Evolutionary conservation across 768 basidiomycete species (phyloP).

Genomic region (Melanogaster broomeanus): DNA sequence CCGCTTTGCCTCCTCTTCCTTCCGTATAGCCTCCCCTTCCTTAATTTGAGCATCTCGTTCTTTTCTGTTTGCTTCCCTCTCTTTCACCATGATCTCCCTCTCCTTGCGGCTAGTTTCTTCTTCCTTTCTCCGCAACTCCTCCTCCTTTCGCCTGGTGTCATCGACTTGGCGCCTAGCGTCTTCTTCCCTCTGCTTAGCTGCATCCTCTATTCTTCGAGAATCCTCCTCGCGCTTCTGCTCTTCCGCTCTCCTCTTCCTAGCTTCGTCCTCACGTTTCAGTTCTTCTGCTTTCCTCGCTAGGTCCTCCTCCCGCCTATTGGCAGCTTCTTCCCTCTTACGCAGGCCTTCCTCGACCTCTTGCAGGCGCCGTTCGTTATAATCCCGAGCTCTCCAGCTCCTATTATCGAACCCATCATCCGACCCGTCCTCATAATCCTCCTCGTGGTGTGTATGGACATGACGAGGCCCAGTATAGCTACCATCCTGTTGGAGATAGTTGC

Average conservation of each 20-base stretch:
- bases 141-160: slow-evolving; percentile 18
- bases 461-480: slow-evolving; percentile 10
- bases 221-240: slow-evolving; percentile 33
- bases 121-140: slow-evolving; percentile 31
- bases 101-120: slow-evolving; percentile 34
- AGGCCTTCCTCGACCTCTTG: slow-evolving; percentile 34
- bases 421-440: slow-evolving; percentile 31
- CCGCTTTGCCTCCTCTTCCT: slow-evolving; percentile 31
- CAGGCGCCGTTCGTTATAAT: slow-evolving; percentile 32
- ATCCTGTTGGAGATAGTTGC: slow-evolving; percentile 22
- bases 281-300: slow-evolving; percentile 39
- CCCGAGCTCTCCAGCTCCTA: slow-evolving; percentile 27
- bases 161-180: slow-evolving; percentile 27
- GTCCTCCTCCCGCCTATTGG: slow-evolving; percentile 33
- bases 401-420: slow-evolving; percentile 35
- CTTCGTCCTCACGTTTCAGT: slow-evolving; percentile 30
- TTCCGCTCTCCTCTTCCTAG: slow-evolving; percentile 23
- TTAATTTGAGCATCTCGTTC: slow-evolving; percentile 26
- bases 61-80: slow-evolving; percentile 26
- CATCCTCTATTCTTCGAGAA: slow-evolving; percentile 23
- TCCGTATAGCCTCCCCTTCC: slow-evolving; percentile 31
- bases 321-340: slow-evolving; percentile 36
- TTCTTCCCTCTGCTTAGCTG: slow-evolving; percentile 23
- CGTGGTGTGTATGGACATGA: slow-evolving; percentile 27
- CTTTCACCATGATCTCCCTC: slow-evolving; percentile 17